Base-by-base conservation (phyloP, 1,139 yeast species). In the Pichia sp. region DNA sequence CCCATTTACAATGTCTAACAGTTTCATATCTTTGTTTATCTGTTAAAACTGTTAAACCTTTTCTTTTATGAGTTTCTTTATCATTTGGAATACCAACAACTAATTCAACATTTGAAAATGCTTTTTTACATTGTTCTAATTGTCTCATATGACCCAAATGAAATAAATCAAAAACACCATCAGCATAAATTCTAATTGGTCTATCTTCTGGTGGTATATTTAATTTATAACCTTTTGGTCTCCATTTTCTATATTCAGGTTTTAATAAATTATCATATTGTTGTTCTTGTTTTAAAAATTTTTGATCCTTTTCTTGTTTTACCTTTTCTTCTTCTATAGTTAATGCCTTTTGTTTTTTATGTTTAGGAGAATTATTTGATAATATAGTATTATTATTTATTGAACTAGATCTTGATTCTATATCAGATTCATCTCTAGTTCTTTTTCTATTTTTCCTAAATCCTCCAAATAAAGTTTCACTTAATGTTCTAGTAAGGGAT, bases 121-220 rank as follows among this genome's bases (percentile, higher is more conserved):
- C 80, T 66, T 89, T 90, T 62, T 92, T 90, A 57, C 97, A 90
- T 69, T 92, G 98, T 64, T 92, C 97, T 61, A 92, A 74, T 66
- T 92, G 98, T 62, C 87, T 82, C 97, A 92, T 92, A 66, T 92
- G 98, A 29, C 98, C 98, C 62, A 92, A 69, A 67, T 92, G 98
- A 70, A 92, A 92, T 56, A 92, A 73, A 68, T 92, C 98, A 71
- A 92, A 92, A 28, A 92, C 97, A 44, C 98, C 98, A 67, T 92
- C 98, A 5, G 98, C 98, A 64, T 92, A 92, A 29, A 92, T 78
- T 54, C 98, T 76, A 37, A 92, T 81, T 1, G 96, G 92, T 52
- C 97, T 75, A 63, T 85, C 95, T 11, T 68, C 71, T 1, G 97
- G 95, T 3, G 98, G 98, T 31, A 83, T 58, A 58, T 87, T 88